phyloP scores from a whole-genome alignment of 2,329 filamentous ascomycete genomes.

The Curvularia spicifera region DNA sequence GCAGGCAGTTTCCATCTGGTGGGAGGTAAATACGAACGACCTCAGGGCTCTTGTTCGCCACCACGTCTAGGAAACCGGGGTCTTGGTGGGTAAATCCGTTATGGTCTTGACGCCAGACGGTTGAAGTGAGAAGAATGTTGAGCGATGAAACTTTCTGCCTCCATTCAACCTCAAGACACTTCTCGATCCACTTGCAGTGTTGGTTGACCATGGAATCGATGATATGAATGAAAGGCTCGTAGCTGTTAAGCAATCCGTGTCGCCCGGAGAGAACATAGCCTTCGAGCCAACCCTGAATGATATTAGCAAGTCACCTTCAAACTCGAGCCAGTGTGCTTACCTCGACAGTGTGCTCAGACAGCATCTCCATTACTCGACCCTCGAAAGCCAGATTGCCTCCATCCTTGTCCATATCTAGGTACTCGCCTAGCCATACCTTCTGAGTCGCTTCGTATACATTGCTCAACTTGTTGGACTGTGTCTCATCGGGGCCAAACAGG shows the following conservation, averaged over 20 bases:
- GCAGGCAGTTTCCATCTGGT: conserved; percentile 78
- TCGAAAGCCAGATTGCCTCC: conserved; percentile 73
- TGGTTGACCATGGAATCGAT: conserved; percentile 88
- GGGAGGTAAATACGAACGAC: conserved; percentile 82
- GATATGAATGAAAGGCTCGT: conserved; percentile 83
- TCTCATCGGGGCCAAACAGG: conserved; percentile 80
- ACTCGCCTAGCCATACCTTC: conserved; percentile 82
- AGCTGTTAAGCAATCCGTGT: conserved; percentile 78
- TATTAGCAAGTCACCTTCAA: conserved; percentile 13
- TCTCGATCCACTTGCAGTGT: conserved; percentile 86
- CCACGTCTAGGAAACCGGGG: conserved; percentile 76
- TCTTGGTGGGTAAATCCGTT: conserved; percentile 86
- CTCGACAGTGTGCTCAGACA: conserved; percentile 81
- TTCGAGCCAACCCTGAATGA: conserved; percentile 67
- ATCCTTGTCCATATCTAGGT: conserved; percentile 76
- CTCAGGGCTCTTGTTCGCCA: conserved; percentile 80
- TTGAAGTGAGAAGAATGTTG: conserved; percentile 79
- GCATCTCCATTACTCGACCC: conserved; percentile 81
- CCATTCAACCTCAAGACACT: conserved; percentile 81
- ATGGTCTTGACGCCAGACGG: conserved; percentile 83
- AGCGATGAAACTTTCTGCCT: conserved; percentile 74
- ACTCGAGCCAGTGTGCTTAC: conserved; percentile 41
- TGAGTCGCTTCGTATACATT: conserved; percentile 75
- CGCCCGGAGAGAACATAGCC: conserved; percentile 77
- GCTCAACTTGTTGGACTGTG: conserved; percentile 78